phyloP scores from a whole-genome alignment of 345 rosid genomes.

The Pistacia vera region DNA sequence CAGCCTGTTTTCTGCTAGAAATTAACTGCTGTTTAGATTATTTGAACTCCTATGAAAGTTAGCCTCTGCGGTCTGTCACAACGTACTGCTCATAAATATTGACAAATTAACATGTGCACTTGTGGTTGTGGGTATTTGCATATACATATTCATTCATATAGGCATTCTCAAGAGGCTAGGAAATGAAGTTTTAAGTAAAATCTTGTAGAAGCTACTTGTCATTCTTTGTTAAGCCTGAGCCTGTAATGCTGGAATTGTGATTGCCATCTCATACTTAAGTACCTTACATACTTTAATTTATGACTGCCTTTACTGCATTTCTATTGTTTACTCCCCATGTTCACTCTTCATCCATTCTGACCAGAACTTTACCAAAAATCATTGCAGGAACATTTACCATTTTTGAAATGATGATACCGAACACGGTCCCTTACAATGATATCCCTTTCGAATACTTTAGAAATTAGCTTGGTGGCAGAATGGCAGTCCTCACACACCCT shows the following conservation, averaged over 20 bases:
- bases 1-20: neutral
- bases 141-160: no score
- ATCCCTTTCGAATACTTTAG: conserved; percentile 35
- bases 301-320: neutral
- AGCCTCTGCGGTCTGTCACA: neutral
- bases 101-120: neutral
- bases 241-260: neutral
- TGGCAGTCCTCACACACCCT: conserved; percentile 51
- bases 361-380: conserved; percentile 38
- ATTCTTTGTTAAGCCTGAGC: no score
- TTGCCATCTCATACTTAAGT: neutral
- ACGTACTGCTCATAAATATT: neutral
- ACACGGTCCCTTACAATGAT: conserved; percentile 44
- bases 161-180: neutral
- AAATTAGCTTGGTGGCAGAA: conserved; percentile 41
- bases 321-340: neutral
- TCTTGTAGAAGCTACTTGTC: neutral
- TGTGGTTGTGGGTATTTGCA: neutral
- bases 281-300: neutral
- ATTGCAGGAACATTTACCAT: conserved; percentile 45
- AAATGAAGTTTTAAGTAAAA: neutral
- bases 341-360: neutral
- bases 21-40: neutral
- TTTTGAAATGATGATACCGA: conserved; percentile 43
- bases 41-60: neutral